Percentiles rank a stretch among this genome's conserved stretches.
These are phyloP conservation scores for Backusella macrospora DNA, from an alignment of 192 early-diverging fungal species.

Conservation along the genomic window DNA sequence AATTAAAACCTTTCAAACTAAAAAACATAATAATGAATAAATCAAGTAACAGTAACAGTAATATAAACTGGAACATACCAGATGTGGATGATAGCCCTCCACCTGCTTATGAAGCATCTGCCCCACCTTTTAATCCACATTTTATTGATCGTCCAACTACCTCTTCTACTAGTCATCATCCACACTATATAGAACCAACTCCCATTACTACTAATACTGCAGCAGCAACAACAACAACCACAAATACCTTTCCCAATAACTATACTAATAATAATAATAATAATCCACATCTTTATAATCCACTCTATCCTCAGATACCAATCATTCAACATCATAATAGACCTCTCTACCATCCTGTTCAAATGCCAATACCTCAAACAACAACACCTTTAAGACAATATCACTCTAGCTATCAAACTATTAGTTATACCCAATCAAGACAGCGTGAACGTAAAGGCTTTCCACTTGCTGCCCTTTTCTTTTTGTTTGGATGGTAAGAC, in stretches of 20 bases:
- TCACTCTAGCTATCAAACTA: neutral
- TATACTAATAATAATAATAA: neutral
- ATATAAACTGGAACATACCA: conserved; percentile 10
- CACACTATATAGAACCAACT: neutral
- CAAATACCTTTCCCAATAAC: neutral
- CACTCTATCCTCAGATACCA: conserved; percentile 11
- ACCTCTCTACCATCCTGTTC: neutral
- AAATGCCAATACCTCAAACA: neutral
- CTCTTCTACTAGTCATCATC: conserved; percentile 5
- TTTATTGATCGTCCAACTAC: neutral
- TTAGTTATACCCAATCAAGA: neutral
- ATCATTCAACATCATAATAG: neutral
- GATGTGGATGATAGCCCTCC: conserved; percentile 18
- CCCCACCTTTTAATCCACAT: conserved; percentile 14
- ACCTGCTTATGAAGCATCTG: conserved; percentile 4
- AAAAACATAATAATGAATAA: neutral
- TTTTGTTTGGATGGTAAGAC: conserved; percentile 30
- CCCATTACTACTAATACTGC: neutral
- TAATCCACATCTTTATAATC: neutral
- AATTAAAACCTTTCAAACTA: no score
- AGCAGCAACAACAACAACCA: neutral
- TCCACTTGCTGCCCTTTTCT: conserved; percentile 27
- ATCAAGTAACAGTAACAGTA: neutral
- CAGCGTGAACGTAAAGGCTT: neutral
- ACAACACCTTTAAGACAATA: neutral